phyloP scores from a whole-genome alignment of 768 basidiomycete genomes.

The Clathrus columnatus region DNA sequence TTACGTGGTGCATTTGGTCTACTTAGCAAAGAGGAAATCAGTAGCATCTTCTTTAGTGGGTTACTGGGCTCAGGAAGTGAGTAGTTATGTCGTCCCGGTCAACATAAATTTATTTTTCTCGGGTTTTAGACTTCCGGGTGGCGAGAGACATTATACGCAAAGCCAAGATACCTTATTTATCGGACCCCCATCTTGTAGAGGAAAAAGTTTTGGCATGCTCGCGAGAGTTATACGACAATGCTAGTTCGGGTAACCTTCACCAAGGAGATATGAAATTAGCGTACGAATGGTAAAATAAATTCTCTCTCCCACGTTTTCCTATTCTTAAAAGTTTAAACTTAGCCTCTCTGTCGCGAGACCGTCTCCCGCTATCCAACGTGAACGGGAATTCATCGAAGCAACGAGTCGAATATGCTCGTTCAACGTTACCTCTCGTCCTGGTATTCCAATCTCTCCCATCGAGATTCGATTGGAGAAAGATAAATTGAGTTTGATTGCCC shows the following conservation, averaged over 20 bases:
- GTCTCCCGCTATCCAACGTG: slow-evolving; percentile 52
- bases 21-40: slow-evolving; percentile 59
- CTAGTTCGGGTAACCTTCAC: slow-evolving; percentile 84
- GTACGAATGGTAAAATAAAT: slow-evolving; percentile 73
- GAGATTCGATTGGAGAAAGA: slow-evolving; percentile 91
- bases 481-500: slow-evolving; percentile 77
- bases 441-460: slow-evolving; percentile 76
- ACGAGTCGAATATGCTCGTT: slow-evolving; percentile 94
- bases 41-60: slow-evolving; percentile 79
- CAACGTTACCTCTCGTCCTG: slow-evolving; percentile 66
- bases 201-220: slow-evolving; percentile 74
- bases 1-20: slow-evolving; percentile 75
- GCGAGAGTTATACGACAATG: slow-evolving; percentile 92
- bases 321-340: neutral
- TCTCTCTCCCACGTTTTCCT: slow-evolving; percentile 9
- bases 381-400: slow-evolving; percentile 94
- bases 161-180: slow-evolving; percentile 1
- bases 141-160: slow-evolving; percentile 51
- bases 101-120: neutral
- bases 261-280: slow-evolving; percentile 94
- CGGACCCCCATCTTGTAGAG: slow-evolving; percentile 51
- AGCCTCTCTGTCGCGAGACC: slow-evolving; percentile 70
- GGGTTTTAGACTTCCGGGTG: slow-evolving; percentile 50
- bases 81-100: no score
- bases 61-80: slow-evolving; percentile 80